Evolutionary conservation across 169 alveolate species (phyloP).

Genomic region (Plasmodium sp.): DNA sequence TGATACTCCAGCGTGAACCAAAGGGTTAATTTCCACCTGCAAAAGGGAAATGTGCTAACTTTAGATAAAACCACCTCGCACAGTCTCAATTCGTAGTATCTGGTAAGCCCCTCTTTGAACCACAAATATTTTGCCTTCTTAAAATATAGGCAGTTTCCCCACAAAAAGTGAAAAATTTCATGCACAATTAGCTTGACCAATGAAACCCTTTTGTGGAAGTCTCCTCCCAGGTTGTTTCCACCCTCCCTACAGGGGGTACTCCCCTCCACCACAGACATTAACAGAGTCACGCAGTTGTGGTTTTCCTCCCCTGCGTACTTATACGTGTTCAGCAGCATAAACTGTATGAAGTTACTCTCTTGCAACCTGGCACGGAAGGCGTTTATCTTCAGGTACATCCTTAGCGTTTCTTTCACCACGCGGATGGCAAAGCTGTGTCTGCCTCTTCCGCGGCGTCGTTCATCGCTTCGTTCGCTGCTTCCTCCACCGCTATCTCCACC

Average conservation of each 20-base stretch:
- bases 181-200: slow-evolving; percentile 11
- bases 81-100: slow-evolving; percentile 16
- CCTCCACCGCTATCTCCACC: too few relatives aligned
- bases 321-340: slow-evolving; percentile 18
- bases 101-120: slow-evolving; percentile 44
- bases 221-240: not conserved
- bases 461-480: too few relatives aligned
- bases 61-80: not conserved
- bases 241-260: not conserved
- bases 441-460: not conserved
- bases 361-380: not conserved
- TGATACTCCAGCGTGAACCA: slow-evolving; percentile 14
- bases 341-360: slow-evolving; percentile 33
- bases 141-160: slow-evolving; percentile 63
- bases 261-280: not conserved
- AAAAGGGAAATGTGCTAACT: not conserved
- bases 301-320: slow-evolving; percentile 63
- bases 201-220: not conserved
- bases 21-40: not conserved
- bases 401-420: not conserved
- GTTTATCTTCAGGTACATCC: not conserved
- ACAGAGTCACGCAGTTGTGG: slow-evolving; percentile 27
- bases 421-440: not conserved
- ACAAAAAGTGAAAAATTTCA: slow-evolving; percentile 30
- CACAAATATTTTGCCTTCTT: slow-evolving; percentile 38